These are phyloP conservation scores for Cetraspora pellucida DNA, from an alignment of 192 early-diverging fungal species.

Conservation along the genomic window DNA sequence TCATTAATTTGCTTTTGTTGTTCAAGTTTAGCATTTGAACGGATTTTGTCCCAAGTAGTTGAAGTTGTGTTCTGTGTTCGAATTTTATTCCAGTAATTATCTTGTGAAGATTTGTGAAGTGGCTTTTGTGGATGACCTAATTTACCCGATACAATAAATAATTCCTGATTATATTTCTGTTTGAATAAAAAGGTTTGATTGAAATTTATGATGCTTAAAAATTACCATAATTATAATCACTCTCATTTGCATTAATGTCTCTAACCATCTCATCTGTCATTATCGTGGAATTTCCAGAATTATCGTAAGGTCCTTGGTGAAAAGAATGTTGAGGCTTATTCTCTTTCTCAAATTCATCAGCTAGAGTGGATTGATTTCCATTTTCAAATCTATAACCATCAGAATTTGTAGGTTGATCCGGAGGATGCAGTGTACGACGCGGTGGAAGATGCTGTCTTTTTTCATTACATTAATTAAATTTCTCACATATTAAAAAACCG, in stretches of 20 bases:
- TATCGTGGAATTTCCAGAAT: neutral
- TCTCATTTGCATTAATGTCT: neutral
- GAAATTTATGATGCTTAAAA: neutral
- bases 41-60: constrained; percentile 11
- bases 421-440: no score
- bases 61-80: neutral
- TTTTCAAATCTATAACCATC: no score
- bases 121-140: neutral
- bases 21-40: neutral
- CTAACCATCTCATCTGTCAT: neutral
- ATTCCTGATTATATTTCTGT: neutral
- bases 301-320: neutral
- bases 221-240: neutral
- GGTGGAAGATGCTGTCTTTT: no score
- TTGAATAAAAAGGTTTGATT: neutral
- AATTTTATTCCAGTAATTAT: constrained; percentile 12
- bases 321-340: neutral
- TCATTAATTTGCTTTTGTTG: neutral
- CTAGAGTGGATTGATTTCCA: no score
- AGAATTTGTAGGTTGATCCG: no score
- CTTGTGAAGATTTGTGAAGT: neutral
- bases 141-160: neutral
- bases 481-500: neutral
- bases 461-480: neutral
- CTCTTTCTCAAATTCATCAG: neutral